phyloP scores from a whole-genome alignment of 106 monocot species.

The Acorus calamus region DNA sequence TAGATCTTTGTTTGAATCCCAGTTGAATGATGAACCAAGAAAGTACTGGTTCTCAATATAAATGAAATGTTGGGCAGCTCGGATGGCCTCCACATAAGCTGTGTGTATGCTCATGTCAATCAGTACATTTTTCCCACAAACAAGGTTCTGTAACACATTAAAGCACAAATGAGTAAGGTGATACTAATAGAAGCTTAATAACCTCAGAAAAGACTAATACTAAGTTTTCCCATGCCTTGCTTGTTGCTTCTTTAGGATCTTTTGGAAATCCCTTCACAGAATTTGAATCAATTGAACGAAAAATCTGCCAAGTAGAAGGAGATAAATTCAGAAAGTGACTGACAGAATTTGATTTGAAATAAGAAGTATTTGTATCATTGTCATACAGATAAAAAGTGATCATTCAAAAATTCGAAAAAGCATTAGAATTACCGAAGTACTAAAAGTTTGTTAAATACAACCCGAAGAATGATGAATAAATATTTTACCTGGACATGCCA shows the following conservation, averaged over 20 bases:
- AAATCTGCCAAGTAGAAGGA: constrained; percentile 39
- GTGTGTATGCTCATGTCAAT: constrained; percentile 98
- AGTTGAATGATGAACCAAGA: constrained; percentile 86
- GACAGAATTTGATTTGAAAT: neutral
- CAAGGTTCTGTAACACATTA: constrained; percentile 58
- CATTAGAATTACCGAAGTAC: neutral
- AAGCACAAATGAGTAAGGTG: too few species aligned
- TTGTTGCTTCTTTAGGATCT: constrained; percentile 66
- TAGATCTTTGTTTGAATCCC: constrained; percentile 72
- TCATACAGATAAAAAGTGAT: too few species aligned
- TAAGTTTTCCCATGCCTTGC: constrained; percentile 31
- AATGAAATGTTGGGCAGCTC: constrained; percentile 88
- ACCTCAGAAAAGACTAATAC: neutral
- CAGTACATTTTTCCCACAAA: constrained; percentile 85
- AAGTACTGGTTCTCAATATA: constrained; percentile 98
- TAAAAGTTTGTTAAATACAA: neutral
- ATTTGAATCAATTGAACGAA: constrained; percentile 93
- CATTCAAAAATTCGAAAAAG: too few species aligned
- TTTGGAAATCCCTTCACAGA: constrained; percentile 94
- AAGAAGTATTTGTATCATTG: neutral
- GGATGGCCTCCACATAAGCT: constrained; percentile 91
- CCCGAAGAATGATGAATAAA: neutral
- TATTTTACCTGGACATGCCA: constrained; percentile 84
- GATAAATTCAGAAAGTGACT: neutral
- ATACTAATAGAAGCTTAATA: too few species aligned